Percentiles rank a stretch among this genome's conserved stretches.
Conservation (phyloP, 2,329 filamentous ascomycete species). For the Aspergillus sp. region DNA sequence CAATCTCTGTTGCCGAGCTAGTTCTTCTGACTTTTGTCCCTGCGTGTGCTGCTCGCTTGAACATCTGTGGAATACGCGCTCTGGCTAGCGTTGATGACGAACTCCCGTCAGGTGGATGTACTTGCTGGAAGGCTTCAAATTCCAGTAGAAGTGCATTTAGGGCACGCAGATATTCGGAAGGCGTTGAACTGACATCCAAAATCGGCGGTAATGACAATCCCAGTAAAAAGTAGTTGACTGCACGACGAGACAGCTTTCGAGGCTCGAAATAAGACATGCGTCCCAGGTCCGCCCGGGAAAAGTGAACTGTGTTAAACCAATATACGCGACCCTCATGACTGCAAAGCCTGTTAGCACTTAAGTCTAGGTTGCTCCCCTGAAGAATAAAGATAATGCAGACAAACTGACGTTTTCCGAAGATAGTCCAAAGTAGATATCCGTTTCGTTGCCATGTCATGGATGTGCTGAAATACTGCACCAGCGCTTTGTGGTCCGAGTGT, state of each 20-base stretch:
- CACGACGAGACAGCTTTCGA: constrained; percentile 77
- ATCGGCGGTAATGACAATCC: constrained; percentile 86
- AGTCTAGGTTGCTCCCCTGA: not conserved
- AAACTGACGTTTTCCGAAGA: constrained; percentile 74
- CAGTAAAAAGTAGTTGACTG: constrained; percentile 87
- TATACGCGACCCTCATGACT: constrained; percentile 92
- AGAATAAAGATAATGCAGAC: not conserved
- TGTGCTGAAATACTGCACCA: constrained; percentile 54
- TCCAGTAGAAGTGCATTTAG: constrained; percentile 80
- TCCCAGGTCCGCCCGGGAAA: constrained; percentile 71
- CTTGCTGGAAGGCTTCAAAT: constrained; percentile 87
- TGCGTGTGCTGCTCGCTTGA: constrained; percentile 57
- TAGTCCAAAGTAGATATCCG: constrained; percentile 92
- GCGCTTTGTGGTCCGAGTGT: constrained; percentile 44
- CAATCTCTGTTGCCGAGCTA: constrained; percentile 55
- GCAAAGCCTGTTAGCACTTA: constrained; percentile 12
- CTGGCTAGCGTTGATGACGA: constrained; percentile 64
- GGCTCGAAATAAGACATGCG: constrained; percentile 80
- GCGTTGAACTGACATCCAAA: constrained; percentile 72
- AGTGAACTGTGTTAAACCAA: constrained; percentile 97
- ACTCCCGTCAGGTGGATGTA: constrained; percentile 70
- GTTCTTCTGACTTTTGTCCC: constrained; percentile 52
- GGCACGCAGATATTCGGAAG: constrained; percentile 78
- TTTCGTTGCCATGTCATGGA: constrained; percentile 84
- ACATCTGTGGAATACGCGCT: constrained; percentile 76